These are phyloP conservation scores for Aspergillus indologenus DNA, from an alignment of 495 filamentous ascomycete genomes.

Conservation along the genomic window DNA sequence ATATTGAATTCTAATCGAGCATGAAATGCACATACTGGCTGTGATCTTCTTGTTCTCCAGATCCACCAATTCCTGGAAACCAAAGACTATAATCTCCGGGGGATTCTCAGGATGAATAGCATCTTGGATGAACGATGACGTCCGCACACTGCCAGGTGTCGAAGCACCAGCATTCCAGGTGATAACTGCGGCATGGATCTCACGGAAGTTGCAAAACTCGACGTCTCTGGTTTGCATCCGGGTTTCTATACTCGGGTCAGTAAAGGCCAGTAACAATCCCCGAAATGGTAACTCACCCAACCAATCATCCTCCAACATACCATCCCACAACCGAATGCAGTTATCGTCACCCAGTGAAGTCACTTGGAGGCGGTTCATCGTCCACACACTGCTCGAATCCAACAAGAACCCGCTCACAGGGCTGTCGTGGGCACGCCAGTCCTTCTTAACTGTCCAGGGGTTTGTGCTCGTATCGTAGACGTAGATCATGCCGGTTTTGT, in stretches of 20 bases:
- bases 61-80: constrained; percentile 96
- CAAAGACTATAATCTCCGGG: constrained; percentile 91
- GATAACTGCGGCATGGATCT: constrained; percentile 72
- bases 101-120: constrained; percentile 67
- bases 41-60: constrained; percentile 95
- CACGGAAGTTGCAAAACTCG: constrained; percentile 79
- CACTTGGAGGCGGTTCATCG: constrained; percentile 79
- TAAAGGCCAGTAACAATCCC: neutral
- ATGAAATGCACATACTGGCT: constrained; percentile 84
- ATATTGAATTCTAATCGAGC: no score
- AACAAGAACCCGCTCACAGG: constrained; percentile 73
- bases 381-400: constrained; percentile 83
- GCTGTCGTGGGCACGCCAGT: constrained; percentile 87
- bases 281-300: constrained; percentile 51
- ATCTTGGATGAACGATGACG: constrained; percentile 72
- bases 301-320: constrained; percentile 91
- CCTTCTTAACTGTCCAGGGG: constrained; percentile 89
- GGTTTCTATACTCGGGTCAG: constrained; percentile 52
- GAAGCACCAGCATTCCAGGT: constrained; percentile 97
- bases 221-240: constrained; percentile 81
- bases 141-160: constrained; percentile 77
- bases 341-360: constrained; percentile 88
- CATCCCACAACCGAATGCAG: constrained; percentile 84
- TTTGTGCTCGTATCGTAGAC: constrained; percentile 80
- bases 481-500: constrained; percentile 91